These are phyloP conservation scores for Ustilago tritici DNA, from an alignment of 1,284 basidiomycete species.

Conservation along the genomic window DNA sequence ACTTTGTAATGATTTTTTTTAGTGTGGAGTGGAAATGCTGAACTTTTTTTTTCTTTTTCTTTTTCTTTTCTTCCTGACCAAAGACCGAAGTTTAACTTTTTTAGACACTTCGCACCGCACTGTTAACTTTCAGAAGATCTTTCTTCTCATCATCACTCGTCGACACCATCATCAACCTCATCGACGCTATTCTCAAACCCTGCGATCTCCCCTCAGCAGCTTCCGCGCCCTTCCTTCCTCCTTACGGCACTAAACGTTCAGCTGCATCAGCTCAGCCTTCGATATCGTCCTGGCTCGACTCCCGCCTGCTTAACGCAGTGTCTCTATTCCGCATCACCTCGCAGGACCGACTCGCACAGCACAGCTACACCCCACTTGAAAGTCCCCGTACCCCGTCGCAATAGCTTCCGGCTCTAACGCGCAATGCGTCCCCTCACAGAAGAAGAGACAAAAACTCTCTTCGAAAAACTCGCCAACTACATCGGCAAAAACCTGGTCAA, in stretches of 20 bases:
- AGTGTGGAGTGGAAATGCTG: slow-evolving; percentile 2
- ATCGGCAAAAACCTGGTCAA: slow-evolving; percentile 89
- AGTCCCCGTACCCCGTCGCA: background rate
- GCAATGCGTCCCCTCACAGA: slow-evolving; percentile 70
- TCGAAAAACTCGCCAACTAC: slow-evolving; percentile 90
- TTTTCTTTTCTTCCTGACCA: background rate
- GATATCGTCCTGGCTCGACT: too few species aligned
- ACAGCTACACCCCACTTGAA: background rate
- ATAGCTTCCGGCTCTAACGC: background rate
- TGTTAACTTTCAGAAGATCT: background rate
- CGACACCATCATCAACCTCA: slow-evolving; percentile 40
- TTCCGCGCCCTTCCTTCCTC: too few species aligned
- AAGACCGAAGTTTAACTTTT: slow-evolving; percentile 4
- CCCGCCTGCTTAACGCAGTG: too few species aligned
- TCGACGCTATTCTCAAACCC: background rate
- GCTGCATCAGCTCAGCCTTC: too few species aligned
- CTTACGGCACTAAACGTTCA: too few species aligned
- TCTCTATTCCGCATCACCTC: too few species aligned
- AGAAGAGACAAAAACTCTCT: slow-evolving; percentile 75
- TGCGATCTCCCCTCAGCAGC: too few species aligned
- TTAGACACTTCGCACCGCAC: slow-evolving; percentile 4
- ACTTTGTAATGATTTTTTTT: slow-evolving; percentile 19
- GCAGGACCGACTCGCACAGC: background rate
- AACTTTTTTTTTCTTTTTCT: slow-evolving; percentile 9
- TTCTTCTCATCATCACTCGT: slow-evolving; percentile 71